A percentile compares a stretch with the other conserved stretches of the same genome.
These are phyloP conservation scores for Fusarium subglutinans DNA, from an alignment of 2,329 filamentous ascomycete genomes.

Conservation along the genomic window DNA sequence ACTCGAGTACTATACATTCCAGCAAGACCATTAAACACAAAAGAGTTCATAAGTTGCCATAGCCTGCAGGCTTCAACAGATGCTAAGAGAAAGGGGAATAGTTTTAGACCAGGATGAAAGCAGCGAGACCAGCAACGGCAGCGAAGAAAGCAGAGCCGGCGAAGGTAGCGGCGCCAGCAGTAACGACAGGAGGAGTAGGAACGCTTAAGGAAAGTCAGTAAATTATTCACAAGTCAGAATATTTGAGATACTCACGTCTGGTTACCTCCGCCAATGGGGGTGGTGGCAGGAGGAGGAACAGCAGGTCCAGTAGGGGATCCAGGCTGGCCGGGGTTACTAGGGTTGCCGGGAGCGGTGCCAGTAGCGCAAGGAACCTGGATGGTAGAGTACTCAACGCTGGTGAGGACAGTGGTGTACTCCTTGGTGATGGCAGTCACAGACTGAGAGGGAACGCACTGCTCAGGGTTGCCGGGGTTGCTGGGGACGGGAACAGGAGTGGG, in stretches of 20 bases:
- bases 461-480: conserved; percentile 10
- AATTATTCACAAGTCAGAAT: conserved; percentile 11
- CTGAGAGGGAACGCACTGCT: conserved; percentile 40
- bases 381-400: conserved; percentile 62
- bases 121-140: conserved; percentile 63
- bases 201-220: conserved; percentile 22
- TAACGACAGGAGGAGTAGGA: conserved; percentile 50
- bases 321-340: conserved; percentile 9
- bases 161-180: conserved; percentile 63
- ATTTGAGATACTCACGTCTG: conserved; percentile 42
- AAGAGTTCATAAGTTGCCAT: conserved; percentile 50
- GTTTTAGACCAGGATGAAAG: conserved; percentile 66
- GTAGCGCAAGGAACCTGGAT: conserved; percentile 41
- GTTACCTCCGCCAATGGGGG: conserved; percentile 43
- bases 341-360: conserved; percentile 17
- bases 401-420: conserved; percentile 65
- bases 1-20: conserved; percentile 52
- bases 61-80: conserved; percentile 53
- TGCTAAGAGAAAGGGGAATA: conserved; percentile 43
- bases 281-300: conserved; percentile 43
- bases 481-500: conserved; percentile 27
- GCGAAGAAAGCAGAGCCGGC: conserved; percentile 64
- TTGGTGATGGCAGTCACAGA: conserved; percentile 64
- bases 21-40: conserved; percentile 46
- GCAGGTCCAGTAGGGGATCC: conserved; percentile 27